phyloP scores from a whole-genome alignment of 441 rosid species.

The Gossypium schwendimanii region DNA sequence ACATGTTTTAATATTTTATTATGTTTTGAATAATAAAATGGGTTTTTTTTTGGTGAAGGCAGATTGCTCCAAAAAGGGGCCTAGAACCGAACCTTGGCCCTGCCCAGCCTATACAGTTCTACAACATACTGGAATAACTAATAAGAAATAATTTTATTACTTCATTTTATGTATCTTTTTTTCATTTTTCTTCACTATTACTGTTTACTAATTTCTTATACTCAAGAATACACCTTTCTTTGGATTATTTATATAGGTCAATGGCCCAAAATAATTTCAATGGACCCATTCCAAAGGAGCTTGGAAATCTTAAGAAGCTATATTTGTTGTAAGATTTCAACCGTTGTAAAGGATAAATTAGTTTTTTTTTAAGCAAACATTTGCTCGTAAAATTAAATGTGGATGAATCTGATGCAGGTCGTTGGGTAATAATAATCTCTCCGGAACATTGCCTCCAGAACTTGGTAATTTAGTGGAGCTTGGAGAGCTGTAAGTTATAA shows the following conservation, averaged over 20 bases:
- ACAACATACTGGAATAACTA: not conserved
- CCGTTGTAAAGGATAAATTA: not conserved
- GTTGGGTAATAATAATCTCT: not conserved
- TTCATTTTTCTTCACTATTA: not conserved
- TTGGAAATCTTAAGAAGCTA: constrained; percentile 20
- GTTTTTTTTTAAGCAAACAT: not conserved
- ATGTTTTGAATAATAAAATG: too few relatives aligned
- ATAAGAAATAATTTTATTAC: not conserved
- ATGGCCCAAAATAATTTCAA: constrained; percentile 30
- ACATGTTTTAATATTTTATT: too few relatives aligned
- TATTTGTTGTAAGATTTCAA: not conserved
- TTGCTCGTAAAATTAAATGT: not conserved
- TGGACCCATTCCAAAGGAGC: constrained; percentile 39
- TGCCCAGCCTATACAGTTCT: too few relatives aligned
- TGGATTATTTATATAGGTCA: constrained; percentile 17
- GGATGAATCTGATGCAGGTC: not conserved
- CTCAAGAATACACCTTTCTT: not conserved
- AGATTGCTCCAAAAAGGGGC: too few relatives aligned
- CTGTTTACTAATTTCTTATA: not conserved
- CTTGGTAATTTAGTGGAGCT: constrained; percentile 8
- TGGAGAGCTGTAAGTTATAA: not conserved
- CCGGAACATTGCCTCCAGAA: constrained; percentile 7
- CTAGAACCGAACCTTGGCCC: too few relatives aligned
- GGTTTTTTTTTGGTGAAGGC: too few relatives aligned
- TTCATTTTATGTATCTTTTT: not conserved